These are phyloP conservation scores for Populus hybrid DNA, from an alignment of 441 rosid species.

Conservation along the genomic window DNA sequence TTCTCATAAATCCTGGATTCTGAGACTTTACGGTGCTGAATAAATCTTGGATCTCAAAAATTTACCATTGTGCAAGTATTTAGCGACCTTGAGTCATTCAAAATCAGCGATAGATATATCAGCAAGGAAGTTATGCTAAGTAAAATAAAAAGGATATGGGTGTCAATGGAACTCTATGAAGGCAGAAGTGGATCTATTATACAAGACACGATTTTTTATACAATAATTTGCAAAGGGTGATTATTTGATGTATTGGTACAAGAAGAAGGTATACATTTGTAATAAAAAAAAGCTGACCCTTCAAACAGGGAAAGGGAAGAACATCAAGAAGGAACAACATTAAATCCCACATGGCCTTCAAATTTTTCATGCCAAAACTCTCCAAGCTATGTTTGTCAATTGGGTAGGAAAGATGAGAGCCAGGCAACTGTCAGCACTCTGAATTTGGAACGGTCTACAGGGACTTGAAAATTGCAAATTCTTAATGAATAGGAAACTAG, in stretches of 20 bases:
- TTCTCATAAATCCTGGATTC: too few relatives aligned
- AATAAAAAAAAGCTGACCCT: background rate
- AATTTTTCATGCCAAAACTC: constrained; percentile 2
- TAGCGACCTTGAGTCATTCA: too few relatives aligned
- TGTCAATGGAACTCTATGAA: background rate
- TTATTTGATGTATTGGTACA: background rate
- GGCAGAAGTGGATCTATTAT: background rate
- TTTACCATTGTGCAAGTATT: too few relatives aligned
- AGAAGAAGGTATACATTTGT: background rate
- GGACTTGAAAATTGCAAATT: constrained; percentile 1
- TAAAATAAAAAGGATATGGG: background rate
- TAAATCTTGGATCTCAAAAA: too few relatives aligned
- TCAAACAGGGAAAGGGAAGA: background rate
- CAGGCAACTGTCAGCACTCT: background rate
- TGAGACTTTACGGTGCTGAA: too few relatives aligned
- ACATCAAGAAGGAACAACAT: background rate
- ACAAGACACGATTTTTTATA: background rate
- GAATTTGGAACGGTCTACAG: background rate
- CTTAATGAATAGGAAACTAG: background rate
- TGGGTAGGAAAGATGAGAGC: background rate
- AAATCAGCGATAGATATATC: too few relatives aligned
- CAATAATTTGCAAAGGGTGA: background rate
- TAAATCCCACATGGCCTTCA: background rate
- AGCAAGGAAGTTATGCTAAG: too few relatives aligned
- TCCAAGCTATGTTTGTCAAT: background rate